These are phyloP conservation scores for Colletotrichum paranaense DNA, from an alignment of 2,329 filamentous ascomycete species.

Conservation along the genomic window DNA sequence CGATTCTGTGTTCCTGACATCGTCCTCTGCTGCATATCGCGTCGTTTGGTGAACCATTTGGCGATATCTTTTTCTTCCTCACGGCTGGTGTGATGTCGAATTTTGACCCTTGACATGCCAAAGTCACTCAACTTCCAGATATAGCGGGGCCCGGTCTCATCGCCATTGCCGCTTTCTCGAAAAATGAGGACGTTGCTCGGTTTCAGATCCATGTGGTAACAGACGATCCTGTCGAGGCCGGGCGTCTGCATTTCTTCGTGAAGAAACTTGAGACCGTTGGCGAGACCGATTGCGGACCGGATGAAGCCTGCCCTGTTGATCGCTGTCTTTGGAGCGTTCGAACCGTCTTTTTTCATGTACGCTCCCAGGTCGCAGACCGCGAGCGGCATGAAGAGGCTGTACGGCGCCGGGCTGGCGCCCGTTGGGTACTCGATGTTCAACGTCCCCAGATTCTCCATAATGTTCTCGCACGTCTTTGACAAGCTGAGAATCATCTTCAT, in stretches of 20 bases:
- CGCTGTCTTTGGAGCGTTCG: slow-evolving; percentile 32
- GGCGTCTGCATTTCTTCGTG: slow-evolving; percentile 47
- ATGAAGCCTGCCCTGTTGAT: neutral
- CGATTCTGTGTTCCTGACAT: neutral
- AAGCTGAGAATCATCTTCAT: slow-evolving; percentile 48
- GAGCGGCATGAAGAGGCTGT: slow-evolving; percentile 54
- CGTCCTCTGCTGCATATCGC: neutral
- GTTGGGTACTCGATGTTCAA: slow-evolving; percentile 42
- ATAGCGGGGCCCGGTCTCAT: slow-evolving; percentile 15
- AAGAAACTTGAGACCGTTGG: slow-evolving; percentile 47
- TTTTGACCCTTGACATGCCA: slow-evolving; percentile 51
- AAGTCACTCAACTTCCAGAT: slow-evolving; percentile 57
- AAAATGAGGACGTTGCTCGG: slow-evolving; percentile 51
- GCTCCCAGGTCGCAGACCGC: slow-evolving; percentile 49
- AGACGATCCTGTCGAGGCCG: slow-evolving; percentile 44
- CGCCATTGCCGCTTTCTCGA: slow-evolving; percentile 22
- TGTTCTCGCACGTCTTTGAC: slow-evolving; percentile 44
- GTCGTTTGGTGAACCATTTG: neutral
- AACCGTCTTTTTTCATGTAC: slow-evolving; percentile 46
- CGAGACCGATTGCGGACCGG: slow-evolving; percentile 10
- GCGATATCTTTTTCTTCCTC: slow-evolving; percentile 24
- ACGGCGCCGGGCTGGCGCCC: slow-evolving; percentile 25
- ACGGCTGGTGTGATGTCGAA: slow-evolving; percentile 34
- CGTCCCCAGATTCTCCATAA: slow-evolving; percentile 49
- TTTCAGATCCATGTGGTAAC: slow-evolving; percentile 55